Percentiles rank a stretch among this genome's conserved stretches.
Conservation (phyloP, 164 flowering plant genomes). For the Magnolia officinalis region DNA sequence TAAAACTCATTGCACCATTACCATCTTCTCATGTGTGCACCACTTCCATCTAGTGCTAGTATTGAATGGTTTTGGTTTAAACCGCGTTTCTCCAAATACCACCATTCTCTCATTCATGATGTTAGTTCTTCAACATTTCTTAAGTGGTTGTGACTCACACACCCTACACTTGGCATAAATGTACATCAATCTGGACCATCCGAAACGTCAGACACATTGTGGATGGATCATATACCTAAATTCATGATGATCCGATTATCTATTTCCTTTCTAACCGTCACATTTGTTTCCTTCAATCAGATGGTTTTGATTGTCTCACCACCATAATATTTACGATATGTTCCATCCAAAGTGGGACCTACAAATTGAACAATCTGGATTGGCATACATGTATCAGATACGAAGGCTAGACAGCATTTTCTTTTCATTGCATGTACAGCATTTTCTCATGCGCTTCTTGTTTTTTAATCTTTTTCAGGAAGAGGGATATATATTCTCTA, state of each 20-base stretch:
- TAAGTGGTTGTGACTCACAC: not conserved
- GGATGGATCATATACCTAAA: no score
- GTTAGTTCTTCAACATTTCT: not conserved
- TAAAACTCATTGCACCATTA: not conserved
- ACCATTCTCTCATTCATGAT: conserved; percentile 1
- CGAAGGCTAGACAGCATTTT: not conserved
- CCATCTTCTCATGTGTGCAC: conserved; percentile 14
- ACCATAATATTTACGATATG: no score
- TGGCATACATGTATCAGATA: no score
- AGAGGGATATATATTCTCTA: conserved; percentile 93
- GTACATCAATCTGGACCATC: no score
- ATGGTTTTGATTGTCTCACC: no score
- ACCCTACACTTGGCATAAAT: no score
- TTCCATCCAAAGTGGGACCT: no score
- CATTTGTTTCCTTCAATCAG: no score
- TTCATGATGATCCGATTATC: not conserved
- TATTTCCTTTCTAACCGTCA: no score
- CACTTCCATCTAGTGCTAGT: conserved; percentile 24
- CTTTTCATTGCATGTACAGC: not conserved
- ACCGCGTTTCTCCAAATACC: conserved; percentile 5
- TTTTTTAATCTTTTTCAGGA: conserved; percentile 41
- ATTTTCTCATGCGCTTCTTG: not conserved
- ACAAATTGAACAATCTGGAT: no score
- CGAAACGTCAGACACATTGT: no score
- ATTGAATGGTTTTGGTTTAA: conserved; percentile 3